phyloP scores from a whole-genome alignment of 768 basidiomycete genomes.

The Boletus insuetus region DNA sequence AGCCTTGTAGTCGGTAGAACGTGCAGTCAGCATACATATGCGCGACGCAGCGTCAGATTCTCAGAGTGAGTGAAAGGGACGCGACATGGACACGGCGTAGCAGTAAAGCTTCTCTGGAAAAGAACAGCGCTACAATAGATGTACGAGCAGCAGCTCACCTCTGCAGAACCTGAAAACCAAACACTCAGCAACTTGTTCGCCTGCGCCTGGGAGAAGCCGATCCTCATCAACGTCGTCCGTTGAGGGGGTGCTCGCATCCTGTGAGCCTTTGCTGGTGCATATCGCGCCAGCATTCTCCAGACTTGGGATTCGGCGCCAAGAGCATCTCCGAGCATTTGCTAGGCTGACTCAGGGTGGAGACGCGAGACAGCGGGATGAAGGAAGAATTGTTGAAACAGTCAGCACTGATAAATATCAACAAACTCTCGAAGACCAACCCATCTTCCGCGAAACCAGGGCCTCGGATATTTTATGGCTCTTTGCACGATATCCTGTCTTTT shows the following conservation, averaged over 20 bases:
- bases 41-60: neutral
- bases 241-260: constrained; percentile 55
- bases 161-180: constrained; percentile 11
- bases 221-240: constrained; percentile 42
- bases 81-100: constrained; percentile 35
- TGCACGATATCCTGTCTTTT: constrained; percentile 90
- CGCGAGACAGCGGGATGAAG: constrained; percentile 65
- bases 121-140: constrained; percentile 12
- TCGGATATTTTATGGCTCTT: constrained; percentile 81
- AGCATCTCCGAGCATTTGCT: constrained; percentile 62
- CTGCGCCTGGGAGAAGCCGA: constrained; percentile 17
- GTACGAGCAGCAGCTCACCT: constrained; percentile 23
- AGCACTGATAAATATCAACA: too few species aligned
- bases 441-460: constrained; percentile 41
- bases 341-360: constrained; percentile 63
- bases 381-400: constrained; percentile 63
- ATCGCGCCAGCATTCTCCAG: constrained; percentile 51
- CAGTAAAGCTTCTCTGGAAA: constrained; percentile 46
- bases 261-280: constrained; percentile 64
- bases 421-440: constrained; percentile 46
- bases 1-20: constrained; percentile 48
- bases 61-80: too few species aligned
- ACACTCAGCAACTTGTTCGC: constrained; percentile 8
- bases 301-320: constrained; percentile 57
- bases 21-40: neutral